Percentiles rank a stretch among this genome's conserved stretches.
These are phyloP conservation scores for Gossypium thurberi DNA, from an alignment of 345 rosid species.

Conservation along the genomic window DNA sequence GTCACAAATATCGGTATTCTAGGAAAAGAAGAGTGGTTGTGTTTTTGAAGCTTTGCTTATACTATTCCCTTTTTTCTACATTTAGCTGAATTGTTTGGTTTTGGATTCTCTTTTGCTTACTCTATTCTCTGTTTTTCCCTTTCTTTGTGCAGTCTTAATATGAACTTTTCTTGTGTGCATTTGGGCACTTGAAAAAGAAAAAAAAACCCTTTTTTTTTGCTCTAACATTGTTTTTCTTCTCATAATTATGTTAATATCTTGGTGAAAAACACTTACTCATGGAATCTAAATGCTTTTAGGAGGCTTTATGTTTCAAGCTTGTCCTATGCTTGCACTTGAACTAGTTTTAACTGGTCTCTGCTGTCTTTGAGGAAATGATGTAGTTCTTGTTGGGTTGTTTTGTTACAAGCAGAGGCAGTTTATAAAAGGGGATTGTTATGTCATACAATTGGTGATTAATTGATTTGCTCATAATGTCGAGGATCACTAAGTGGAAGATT, in stretches of 20 bases:
- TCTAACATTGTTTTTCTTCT: neutral
- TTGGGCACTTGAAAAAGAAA: neutral
- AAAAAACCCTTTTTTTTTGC: neutral
- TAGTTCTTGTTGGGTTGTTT: neutral
- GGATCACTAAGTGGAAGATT: constrained; percentile 71
- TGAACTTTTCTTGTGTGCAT: neutral
- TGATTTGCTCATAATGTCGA: constrained; percentile 60
- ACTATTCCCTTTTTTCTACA: constrained; percentile 6
- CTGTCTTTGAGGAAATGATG: neutral
- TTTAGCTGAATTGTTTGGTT: constrained; percentile 23
- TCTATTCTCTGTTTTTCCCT: constrained; percentile 6
- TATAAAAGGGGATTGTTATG: constrained; percentile 10
- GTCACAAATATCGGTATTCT: constrained; percentile 23
- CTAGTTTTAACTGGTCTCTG: neutral
- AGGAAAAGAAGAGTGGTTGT: neutral
- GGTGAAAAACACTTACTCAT: neutral
- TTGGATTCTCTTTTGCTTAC: constrained; percentile 10
- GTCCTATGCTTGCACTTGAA: neutral
- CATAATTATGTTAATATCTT: neutral
- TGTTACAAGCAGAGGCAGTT: neutral
- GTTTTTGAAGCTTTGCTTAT: constrained; percentile 2
- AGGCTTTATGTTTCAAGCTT: constrained; percentile 4
- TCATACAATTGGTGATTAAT: constrained; percentile 33
- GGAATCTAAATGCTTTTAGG: neutral
- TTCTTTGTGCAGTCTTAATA: neutral